Conservation (phyloP, 164 flowering plant genomes). For the Dillenia turbinata region DNA sequence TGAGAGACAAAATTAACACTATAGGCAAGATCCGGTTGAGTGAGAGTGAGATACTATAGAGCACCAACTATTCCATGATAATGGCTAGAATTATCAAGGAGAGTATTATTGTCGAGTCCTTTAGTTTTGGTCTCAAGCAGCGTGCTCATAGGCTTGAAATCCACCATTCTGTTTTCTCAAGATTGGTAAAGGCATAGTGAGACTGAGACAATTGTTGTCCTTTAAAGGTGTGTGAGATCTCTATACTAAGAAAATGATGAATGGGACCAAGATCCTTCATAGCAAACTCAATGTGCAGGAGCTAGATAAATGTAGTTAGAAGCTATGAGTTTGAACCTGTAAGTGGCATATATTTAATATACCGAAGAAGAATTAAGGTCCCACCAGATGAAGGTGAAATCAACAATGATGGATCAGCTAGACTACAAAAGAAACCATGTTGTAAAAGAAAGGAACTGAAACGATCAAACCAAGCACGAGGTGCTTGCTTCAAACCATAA, state of each 20-base stretch:
- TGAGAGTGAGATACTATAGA: too few relatives aligned
- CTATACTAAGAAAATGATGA: too few relatives aligned
- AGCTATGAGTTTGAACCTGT: too few relatives aligned
- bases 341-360: background rate
- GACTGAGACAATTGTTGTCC: background rate
- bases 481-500: constrained; percentile 2
- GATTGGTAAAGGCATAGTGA: constrained; percentile 3
- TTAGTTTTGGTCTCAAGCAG: constrained; percentile 7
- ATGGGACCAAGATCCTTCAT: too few relatives aligned
- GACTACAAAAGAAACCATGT: background rate
- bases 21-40: too few relatives aligned
- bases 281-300: too few relatives aligned
- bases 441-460: background rate
- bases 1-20: too few relatives aligned
- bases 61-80: too few relatives aligned
- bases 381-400: background rate
- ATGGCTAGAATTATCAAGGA: too few relatives aligned
- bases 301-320: too few relatives aligned
- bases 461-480: constrained; percentile 9
- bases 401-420: background rate
- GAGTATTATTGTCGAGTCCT: too few relatives aligned
- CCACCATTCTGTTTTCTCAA: background rate
- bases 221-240: too few relatives aligned
- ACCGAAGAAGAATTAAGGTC: background rate
- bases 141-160: constrained; percentile 10